Conservation (phyloP, 495 filamentous ascomycete species). For the Podospora comata region DNA sequence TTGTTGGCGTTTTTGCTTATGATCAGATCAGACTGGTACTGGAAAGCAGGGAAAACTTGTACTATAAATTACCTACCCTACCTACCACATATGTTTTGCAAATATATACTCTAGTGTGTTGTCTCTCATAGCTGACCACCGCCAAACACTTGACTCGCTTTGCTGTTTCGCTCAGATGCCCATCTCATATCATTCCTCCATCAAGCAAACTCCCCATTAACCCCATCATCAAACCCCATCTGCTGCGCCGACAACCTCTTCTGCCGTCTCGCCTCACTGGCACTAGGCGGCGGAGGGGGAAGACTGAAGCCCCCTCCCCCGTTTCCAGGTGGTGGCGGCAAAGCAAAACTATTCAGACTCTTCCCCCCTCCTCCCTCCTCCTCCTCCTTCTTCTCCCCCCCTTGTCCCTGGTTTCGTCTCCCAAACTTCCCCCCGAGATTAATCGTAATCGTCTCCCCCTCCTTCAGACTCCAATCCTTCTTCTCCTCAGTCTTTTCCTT, state of each 20-base stretch:
- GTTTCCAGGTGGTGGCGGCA: conserved; percentile 46
- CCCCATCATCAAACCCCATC: conserved; percentile 61
- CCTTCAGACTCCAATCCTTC: conserved; percentile 74
- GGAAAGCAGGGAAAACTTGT: no score
- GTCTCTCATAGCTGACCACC: no score
- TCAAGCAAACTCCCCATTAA: conserved; percentile 60
- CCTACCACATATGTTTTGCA: no score
- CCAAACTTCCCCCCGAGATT: conserved; percentile 60
- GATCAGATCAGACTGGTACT: no score
- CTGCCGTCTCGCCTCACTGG: conserved; percentile 50
- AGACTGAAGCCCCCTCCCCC: conserved; percentile 12
- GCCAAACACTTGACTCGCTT: background rate
- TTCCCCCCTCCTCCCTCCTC: conserved; percentile 14
- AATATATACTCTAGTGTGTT: no score
- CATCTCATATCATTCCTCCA: background rate
- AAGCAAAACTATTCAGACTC: conserved; percentile 38
- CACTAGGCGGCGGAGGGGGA: conserved; percentile 61
- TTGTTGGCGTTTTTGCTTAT: no score
- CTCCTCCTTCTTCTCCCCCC: conserved; percentile 15
- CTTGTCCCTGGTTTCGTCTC: conserved; percentile 29
- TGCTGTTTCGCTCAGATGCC: background rate
- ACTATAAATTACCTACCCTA: no score
- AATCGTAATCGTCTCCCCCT: conserved; percentile 80
- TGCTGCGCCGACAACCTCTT: conserved; percentile 52
- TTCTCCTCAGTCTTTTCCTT: conserved; percentile 47